Percentiles rank a stretch among this genome's conserved stretches.
Evolutionary conservation across 139 green algal species (phyloP).

Genomic region (Eudorina sp.): DNA sequence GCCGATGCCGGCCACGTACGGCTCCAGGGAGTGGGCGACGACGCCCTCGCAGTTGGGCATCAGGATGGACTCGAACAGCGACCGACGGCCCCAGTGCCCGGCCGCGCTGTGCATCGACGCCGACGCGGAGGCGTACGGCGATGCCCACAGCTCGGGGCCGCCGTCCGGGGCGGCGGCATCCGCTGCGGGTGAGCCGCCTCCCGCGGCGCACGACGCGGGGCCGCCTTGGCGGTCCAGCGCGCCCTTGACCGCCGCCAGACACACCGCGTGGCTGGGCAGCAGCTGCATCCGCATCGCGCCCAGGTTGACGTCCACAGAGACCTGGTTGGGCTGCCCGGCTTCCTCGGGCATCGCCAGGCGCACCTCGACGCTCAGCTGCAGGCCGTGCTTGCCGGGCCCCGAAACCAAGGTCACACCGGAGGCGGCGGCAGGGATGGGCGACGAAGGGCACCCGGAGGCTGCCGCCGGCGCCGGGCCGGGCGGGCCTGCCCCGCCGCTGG

Average conservation of each 20-base stretch:
- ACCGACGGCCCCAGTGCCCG: conserved; percentile 59
- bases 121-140: background rate
- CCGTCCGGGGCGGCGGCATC: background rate
- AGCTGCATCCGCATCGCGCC: conserved; percentile 34
- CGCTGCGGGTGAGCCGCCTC: background rate
- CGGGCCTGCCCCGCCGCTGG: background rate
- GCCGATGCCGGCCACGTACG: conserved; percentile 9
- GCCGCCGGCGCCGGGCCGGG: too few relatives aligned
- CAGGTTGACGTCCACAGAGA: background rate
- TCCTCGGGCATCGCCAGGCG: conserved; percentile 4
- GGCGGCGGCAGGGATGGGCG: background rate
- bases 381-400: conserved; percentile 21
- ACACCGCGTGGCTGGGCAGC: conserved; percentile 20
- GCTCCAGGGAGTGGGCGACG: conserved; percentile 66
- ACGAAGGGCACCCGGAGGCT: too few relatives aligned
- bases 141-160: background rate
- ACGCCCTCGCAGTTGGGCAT: conserved; percentile 68
- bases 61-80: conserved; percentile 72
- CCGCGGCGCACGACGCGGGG: background rate
- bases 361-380: conserved; percentile 29
- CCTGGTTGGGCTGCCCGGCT: background rate
- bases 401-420: conserved; percentile 23
- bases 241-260: background rate
- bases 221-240: background rate
- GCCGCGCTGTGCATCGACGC: conserved; percentile 4